Evolutionary conservation across 2,329 filamentous ascomycete species (phyloP).

Genomic region (Pseudonectria foliicola): DNA sequence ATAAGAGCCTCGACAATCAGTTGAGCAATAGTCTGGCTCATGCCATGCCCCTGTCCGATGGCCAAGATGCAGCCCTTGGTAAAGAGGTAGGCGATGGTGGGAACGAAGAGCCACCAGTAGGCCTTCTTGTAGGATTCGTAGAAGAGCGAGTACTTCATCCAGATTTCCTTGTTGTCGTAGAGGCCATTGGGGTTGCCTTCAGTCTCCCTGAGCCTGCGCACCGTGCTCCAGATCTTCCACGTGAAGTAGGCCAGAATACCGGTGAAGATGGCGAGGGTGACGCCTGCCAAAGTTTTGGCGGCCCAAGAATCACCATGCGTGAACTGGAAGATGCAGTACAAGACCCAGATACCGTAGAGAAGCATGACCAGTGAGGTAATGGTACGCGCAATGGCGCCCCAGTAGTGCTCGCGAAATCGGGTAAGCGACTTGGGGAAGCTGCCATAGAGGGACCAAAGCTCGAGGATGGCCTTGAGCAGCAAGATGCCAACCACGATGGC

Average conservation of each 20-base stretch:
- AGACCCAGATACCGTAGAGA: slow-evolving; percentile 88
- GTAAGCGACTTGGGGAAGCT: slow-evolving; percentile 73
- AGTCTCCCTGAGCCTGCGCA: slow-evolving; percentile 62
- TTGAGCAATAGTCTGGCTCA: slow-evolving; percentile 72
- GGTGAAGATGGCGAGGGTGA: slow-evolving; percentile 78
- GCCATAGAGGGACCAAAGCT: slow-evolving; percentile 84
- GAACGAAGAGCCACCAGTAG: slow-evolving; percentile 97
- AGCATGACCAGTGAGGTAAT: slow-evolving; percentile 86
- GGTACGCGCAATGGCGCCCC: slow-evolving; percentile 82
- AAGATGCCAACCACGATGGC: slow-evolving; percentile 80
- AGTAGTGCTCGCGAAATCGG: slow-evolving; percentile 92
- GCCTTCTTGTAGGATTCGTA: slow-evolving; percentile 92
- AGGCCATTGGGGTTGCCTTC: slow-evolving; percentile 68
- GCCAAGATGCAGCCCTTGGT: slow-evolving; percentile 82
- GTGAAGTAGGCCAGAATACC: slow-evolving; percentile 74
- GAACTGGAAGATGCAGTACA: slow-evolving; percentile 96
- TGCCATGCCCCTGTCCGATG: slow-evolving; percentile 75
- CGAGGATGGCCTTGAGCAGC: slow-evolving; percentile 83
- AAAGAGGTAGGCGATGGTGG: slow-evolving; percentile 83
- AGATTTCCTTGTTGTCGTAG: slow-evolving; percentile 83
- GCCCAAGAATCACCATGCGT: slow-evolving; percentile 91
- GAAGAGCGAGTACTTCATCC: slow-evolving; percentile 95
- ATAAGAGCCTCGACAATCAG: slow-evolving; percentile 75
- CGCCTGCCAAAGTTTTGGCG: slow-evolving; percentile 72
- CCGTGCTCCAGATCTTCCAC: slow-evolving; percentile 73